Evolutionary conservation across 1,284 basidiomycete genomes (phyloP).

Genomic region (Fomitopsis schrenkii): DNA sequence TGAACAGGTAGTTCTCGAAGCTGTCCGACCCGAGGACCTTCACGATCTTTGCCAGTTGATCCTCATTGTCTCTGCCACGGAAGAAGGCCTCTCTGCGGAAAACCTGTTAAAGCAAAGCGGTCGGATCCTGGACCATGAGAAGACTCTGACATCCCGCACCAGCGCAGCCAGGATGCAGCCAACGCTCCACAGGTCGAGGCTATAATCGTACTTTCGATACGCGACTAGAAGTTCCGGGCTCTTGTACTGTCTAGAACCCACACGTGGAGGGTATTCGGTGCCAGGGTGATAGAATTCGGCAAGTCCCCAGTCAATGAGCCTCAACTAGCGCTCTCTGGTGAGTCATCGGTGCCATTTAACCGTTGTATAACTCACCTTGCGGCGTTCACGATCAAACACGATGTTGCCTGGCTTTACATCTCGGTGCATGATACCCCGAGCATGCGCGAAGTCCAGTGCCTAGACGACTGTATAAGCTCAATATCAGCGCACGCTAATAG

Average conservation of each 20-base stretch:
- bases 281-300: slow-evolving; percentile 91
- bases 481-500: neutral
- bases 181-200: slow-evolving; percentile 84
- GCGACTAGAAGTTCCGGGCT: slow-evolving; percentile 86
- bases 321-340: slow-evolving; percentile 40
- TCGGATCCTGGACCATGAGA: neutral
- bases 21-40: slow-evolving; percentile 86
- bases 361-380: slow-evolving; percentile 47
- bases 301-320: slow-evolving; percentile 89
- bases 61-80: slow-evolving; percentile 86
- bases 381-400: slow-evolving; percentile 83
- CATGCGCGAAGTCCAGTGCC: slow-evolving; percentile 88
- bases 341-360: neutral
- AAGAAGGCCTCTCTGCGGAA: slow-evolving; percentile 91
- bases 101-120: slow-evolving; percentile 39
- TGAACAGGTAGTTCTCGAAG: slow-evolving; percentile 68
- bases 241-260: slow-evolving; percentile 90
- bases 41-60: slow-evolving; percentile 86
- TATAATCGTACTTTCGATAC: slow-evolving; percentile 85
- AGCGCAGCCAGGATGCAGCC: slow-evolving; percentile 89
- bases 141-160: slow-evolving; percentile 39
- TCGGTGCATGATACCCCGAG: slow-evolving; percentile 87
- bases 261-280: slow-evolving; percentile 85
- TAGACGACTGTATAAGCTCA: slow-evolving; percentile 20
- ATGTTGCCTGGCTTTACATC: slow-evolving; percentile 92